Base-by-base conservation (phyloP, 148 eudicot genomes). In the Linanthus parryae region DNA sequence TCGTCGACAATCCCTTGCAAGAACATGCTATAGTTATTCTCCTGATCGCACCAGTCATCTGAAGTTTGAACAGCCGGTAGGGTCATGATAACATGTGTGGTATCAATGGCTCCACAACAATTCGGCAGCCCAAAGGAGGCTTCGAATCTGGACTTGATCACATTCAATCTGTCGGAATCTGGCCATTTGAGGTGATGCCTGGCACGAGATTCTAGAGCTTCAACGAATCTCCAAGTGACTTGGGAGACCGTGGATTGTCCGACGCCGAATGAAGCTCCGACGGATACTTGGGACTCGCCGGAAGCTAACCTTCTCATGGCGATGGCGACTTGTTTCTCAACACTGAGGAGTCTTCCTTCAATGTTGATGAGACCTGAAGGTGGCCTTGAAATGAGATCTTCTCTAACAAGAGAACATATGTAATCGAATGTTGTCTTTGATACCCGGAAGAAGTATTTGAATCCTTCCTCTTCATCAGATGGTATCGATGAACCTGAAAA, bases 221-320 rank as follows among this genome's bases (percentile, higher is more conserved):
- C 99, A 16, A 94, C 71, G 41, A 94, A 88, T 46, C 99, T 63
- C 91, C 85, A 94, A 43, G 99, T 94, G 35, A 94, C 91, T 54
- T 94, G 99, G 52, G 99, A 94, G 33, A 94, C 96, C 1, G 99
- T 94, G 23, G 99, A 94, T 57, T 94, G 99, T 31, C 99, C 99
- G 8, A 94, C 99, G 35, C 99, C 99, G 59, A 94, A 94, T 9
- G 99, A 82, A 2, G 85, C 73, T 45, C 96, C 99, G 29, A 94
- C 95, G 1, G 85, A 84, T 41, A 94, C 96, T 52, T 94, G 99
- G 36, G 99, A 88, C 48, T 94, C 96, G 4, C 99, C 99, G 0
- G 96, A 88, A 56, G 96, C 99, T 54, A 94, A 73, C 63, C 99
- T 75, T 55, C 95, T 66, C 44, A 94, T 56, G 7, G 95, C 99